Percentiles rank a stretch among this genome's conserved stretches.
Conservation (phyloP, 2,329 filamentous ascomycete species). For the Nakataea oryzae region DNA sequence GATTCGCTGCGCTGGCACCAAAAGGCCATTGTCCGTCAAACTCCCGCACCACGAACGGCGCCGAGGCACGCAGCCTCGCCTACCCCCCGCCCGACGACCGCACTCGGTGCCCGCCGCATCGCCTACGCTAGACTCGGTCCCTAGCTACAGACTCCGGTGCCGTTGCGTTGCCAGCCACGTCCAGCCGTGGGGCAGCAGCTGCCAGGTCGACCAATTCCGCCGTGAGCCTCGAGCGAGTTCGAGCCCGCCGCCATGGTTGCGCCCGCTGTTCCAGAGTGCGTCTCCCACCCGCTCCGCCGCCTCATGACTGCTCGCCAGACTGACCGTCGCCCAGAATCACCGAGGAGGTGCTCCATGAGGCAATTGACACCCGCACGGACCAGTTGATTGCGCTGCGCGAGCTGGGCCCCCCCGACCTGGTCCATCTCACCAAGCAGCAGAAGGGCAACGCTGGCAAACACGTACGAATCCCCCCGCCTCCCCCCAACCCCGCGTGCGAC, state of each 20-base stretch:
- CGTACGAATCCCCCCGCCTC: constrained; percentile 18
- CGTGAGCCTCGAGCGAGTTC: neutral
- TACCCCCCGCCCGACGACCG: too few species aligned
- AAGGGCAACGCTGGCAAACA: constrained; percentile 47
- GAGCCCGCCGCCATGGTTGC: constrained; percentile 49
- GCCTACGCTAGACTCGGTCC: neutral
- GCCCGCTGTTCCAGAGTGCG: constrained; percentile 68
- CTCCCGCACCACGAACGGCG: neutral
- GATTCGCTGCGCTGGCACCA: neutral
- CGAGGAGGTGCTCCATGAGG: constrained; percentile 85
- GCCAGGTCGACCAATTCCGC: neutral
- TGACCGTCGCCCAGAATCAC: constrained; percentile 55
- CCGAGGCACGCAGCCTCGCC: too few species aligned
- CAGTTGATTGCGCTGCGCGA: constrained; percentile 77
- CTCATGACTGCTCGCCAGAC: neutral
- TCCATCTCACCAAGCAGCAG: constrained; percentile 78
- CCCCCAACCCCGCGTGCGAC: neutral
- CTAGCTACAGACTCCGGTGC: neutral
- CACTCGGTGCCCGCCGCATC: neutral
- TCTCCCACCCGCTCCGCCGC: constrained; percentile 7
- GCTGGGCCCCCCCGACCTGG: constrained; percentile 88
- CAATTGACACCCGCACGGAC: constrained; percentile 87
- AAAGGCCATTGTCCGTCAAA: neutral
- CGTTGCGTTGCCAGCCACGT: neutral
- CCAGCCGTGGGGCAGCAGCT: neutral